Base-by-base conservation (phyloP, 352 stramenopile genomes). In the Pilasporangium apinafurcum region DNA sequence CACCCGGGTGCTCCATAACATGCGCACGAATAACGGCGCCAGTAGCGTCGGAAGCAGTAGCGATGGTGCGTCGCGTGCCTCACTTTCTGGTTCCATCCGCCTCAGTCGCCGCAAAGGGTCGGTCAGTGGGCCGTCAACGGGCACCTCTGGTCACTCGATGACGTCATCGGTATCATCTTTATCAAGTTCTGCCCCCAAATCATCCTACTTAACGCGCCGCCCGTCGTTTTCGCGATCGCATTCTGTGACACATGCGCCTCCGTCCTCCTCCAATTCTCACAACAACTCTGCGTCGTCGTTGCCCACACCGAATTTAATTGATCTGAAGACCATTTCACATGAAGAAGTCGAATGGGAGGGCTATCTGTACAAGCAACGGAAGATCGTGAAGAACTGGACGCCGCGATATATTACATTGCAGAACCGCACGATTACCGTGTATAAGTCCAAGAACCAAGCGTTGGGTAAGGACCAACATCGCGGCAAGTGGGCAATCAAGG, bases 361-460 rank as follows among this genome's bases (percentile, higher is more conserved):
- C 2, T 94, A 94, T 48, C 47, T 94, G 12, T 94, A 92, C 67
- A 94, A 94, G 61, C 82, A 94, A 53, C 77, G 79, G 51, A 90
- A 92, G 63, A 78, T 94, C 48, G 82, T 94, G 41, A 92, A 92
- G 68, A 91, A 77, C 65, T 94, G 82, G 82, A 90, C 74, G 34
- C 79, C 77, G 32, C 76, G 82, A 2, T 94, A 94, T 59, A 86
- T 92, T 40, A 94, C 79, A 53, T 58, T 94, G 27, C 68, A 89
- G 59, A 87, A 89, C 56, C 65, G 74, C 38, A 86, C 75, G 8
- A 46, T 92, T 27, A 82, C 79, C 8, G 75, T 90, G 26, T 94
- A 92, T 71, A 92, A 91, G 65, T 82, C 67, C 56, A 93, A 93
- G 59, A 83, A 82, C 22, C 82, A 94, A 27, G 82, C 82, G 13